Evolutionary conservation across 495 filamentous ascomycete genomes (phyloP).

Genomic region (Penicillium pulvis): DNA sequence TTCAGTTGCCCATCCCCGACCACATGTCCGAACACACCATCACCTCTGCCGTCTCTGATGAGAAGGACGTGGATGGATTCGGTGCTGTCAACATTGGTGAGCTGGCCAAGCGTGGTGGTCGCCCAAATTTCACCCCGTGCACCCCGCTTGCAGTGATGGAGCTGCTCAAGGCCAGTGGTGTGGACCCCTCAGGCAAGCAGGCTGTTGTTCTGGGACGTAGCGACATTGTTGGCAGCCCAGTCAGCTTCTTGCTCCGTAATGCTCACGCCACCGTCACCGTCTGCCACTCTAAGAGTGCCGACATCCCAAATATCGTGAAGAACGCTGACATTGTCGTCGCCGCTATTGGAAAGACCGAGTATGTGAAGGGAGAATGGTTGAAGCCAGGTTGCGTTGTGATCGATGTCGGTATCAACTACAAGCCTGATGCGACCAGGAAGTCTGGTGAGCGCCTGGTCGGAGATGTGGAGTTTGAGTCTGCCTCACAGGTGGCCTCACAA

Average conservation of each 20-base stretch:
- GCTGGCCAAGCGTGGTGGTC: constrained; percentile 88
- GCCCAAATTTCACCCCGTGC: constrained; percentile 86
- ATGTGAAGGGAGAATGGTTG: constrained; percentile 92
- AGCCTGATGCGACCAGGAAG: constrained; percentile 91
- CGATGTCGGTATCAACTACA: constrained; percentile 96
- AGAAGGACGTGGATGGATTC: constrained; percentile 99
- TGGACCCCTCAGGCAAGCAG: constrained; percentile 84
- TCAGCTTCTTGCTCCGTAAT: constrained; percentile 92
- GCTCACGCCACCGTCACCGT: constrained; percentile 96
- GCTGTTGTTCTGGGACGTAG: constrained; percentile 94
- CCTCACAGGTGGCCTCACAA: constrained; percentile 82
- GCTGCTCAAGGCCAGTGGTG: constrained; percentile 78
- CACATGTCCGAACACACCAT: constrained; percentile 87
- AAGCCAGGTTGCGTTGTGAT: constrained; percentile 94
- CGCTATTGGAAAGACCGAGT: constrained; percentile 84
- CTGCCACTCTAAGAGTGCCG: constrained; percentile 85
- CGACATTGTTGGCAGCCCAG: constrained; percentile 95
- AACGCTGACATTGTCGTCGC: constrained; percentile 86
- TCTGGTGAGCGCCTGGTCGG: constrained; percentile 92
- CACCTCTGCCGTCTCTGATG: constrained; percentile 85
- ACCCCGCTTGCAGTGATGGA: constrained; percentile 98
- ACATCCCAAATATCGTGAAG: constrained; percentile 73
- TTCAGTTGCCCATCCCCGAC: constrained; percentile 86
- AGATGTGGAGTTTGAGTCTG: constrained; percentile 91
- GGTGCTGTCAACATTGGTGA: constrained; percentile 92